Conservation (phyloP, 2,329 filamentous ascomycete species). For the Ophiostoma australiae region DNA sequence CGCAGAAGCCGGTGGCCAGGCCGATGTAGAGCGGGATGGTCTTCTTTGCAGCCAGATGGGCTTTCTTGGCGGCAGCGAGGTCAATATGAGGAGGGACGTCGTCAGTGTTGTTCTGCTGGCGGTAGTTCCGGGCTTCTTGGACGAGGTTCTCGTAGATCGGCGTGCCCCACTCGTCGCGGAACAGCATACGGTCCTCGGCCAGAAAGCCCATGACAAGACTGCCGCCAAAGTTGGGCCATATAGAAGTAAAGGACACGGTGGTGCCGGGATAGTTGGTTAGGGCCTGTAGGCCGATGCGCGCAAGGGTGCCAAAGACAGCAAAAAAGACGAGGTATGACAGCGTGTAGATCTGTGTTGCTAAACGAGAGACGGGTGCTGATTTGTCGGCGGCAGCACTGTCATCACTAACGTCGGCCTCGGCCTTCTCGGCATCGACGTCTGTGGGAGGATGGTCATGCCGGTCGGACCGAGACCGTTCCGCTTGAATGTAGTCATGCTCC, state of each 20-base stretch:
- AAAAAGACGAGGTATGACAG: constrained; percentile 81
- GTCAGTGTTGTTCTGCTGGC: neutral
- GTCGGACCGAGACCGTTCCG: constrained; percentile 23
- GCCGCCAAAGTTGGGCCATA: constrained; percentile 87
- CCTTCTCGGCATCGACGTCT: neutral
- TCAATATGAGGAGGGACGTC: neutral
- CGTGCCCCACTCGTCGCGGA: constrained; percentile 53
- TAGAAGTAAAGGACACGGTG: constrained; percentile 65
- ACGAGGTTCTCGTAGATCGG: constrained; percentile 28
- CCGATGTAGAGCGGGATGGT: constrained; percentile 74
- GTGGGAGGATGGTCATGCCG: neutral
- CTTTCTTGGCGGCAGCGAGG: constrained; percentile 45
- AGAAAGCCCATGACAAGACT: constrained; percentile 82
- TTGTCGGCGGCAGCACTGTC: neutral
- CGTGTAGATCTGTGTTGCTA: constrained; percentile 61
- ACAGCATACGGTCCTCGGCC: constrained; percentile 26
- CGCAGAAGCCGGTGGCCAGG: constrained; percentile 66
- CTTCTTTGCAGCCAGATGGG: constrained; percentile 66
- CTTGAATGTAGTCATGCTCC: constrained; percentile 30
- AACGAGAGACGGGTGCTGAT: constrained; percentile 41
- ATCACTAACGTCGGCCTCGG: neutral
- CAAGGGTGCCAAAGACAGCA: constrained; percentile 76
- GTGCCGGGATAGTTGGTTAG: constrained; percentile 74
- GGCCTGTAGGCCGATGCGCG: constrained; percentile 72
- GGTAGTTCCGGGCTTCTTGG: constrained; percentile 32